Conservation (phyloP, 2,329 filamentous ascomycete species). For the Dissoconium aciculare region DNA sequence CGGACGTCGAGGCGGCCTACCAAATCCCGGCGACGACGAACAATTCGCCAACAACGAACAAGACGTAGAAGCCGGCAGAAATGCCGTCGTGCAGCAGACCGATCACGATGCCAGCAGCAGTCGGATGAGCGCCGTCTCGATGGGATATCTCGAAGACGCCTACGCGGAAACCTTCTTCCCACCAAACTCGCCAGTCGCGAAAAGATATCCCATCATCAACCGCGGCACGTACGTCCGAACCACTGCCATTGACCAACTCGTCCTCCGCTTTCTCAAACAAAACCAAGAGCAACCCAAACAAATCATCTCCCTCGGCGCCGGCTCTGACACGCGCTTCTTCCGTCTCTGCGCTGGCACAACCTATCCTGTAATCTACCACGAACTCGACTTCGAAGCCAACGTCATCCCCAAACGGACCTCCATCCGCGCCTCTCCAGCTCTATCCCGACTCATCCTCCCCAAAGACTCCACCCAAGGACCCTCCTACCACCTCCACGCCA, state of each 20-base stretch:
- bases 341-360: conserved; percentile 44
- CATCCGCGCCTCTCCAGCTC: conserved; percentile 13
- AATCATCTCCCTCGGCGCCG: conserved; percentile 82
- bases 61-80: conserved; percentile 35
- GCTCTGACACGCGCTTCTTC: conserved; percentile 82
- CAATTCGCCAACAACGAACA: conserved; percentile 17
- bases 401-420: conserved; percentile 17
- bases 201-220: conserved; percentile 83
- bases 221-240: conserved; percentile 92
- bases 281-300: conserved; percentile 34
- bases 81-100: conserved; percentile 70
- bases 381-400: conserved; percentile 74
- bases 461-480: conserved; percentile 17
- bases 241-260: conserved; percentile 62
- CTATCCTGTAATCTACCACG: conserved; percentile 58
- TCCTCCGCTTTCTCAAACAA: conserved; percentile 50
- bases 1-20: conserved; percentile 28
- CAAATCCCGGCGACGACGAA: conserved; percentile 5
- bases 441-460: conserved; percentile 11
- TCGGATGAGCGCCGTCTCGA: conserved; percentile 69
- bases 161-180: conserved; percentile 59
- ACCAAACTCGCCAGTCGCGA: conserved; percentile 32
- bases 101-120: conserved; percentile 85
- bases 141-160: conserved; percentile 71
- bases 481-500: conserved; percentile 39